Evolutionary conservation across 306 rosid genomes (phyloP), one percentile per base, ranked within the genome.

Genomic region (Begonia peltatifolia): DNA sequence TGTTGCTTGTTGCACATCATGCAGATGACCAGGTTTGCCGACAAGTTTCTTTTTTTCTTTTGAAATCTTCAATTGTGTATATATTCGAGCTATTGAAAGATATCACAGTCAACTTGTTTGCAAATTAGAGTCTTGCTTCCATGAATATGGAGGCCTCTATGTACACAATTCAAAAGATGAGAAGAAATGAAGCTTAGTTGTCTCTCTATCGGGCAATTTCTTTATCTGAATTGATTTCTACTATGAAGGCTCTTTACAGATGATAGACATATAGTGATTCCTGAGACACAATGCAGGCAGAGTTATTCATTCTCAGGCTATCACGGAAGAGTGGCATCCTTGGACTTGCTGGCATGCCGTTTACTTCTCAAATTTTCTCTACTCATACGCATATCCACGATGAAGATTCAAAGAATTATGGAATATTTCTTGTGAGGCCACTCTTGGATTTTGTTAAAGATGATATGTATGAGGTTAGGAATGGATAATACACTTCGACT

Each of bases 301-400:
- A 90, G 76, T 77, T 90, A 63, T 90, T 90, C 67, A 67, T 85
- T 71, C 81, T 90, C 61, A 83, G 95, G 77, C 81, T 90, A 59
- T 90, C 99, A 62, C 94, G 92, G 63, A 69, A 79, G 46, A 90
- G 94, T 23, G 77, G 95, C 42, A 83, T 90, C 64, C 92, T 90
- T 79, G 99, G 99, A 75, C 99, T 90, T 61, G 94, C 99, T 42
- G 95, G 95, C 73, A 86, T 76, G 80, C 88, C 94, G 59, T 85
- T 83, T 55, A 65, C 79, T 41, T 83, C 95, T 70, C 88, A 81
- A 65, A 79, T 76, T 71, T 90, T 86, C 77, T 76, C 88, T 58
- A 49, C 66, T 8, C 64, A 79, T 59, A 50, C 59, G 9, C 70
- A 67, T 65, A 63, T 72, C 47, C 44, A 44, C 47, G 36, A 35